Conservation (phyloP, 805 yeast species). For the Yamadazyma scolyti region DNA sequence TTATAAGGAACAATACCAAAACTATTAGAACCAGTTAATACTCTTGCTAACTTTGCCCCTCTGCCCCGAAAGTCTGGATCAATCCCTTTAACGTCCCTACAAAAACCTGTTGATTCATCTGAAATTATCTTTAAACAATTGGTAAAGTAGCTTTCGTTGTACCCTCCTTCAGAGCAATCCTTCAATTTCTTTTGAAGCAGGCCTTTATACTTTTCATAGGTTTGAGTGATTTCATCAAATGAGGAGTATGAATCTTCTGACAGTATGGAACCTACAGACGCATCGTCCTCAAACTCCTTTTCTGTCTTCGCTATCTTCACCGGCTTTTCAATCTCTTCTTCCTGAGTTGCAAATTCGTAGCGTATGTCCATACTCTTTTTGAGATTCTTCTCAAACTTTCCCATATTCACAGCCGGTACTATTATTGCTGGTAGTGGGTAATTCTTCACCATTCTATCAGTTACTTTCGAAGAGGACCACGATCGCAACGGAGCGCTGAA, state of each 20-base stretch:
- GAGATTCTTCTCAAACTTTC: conserved; percentile 44
- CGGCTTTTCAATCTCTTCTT: neutral
- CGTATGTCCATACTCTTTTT: conserved; percentile 25
- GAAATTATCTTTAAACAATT: conserved; percentile 25
- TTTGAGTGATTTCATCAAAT: conserved; percentile 34
- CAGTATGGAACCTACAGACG: conserved; percentile 15
- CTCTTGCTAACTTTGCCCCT: conserved; percentile 40
- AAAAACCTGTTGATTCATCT: conserved; percentile 30
- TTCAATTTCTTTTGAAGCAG: conserved; percentile 16
- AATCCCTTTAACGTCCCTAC: conserved; percentile 30
- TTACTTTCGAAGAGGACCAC: conserved; percentile 59
- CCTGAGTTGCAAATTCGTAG: conserved; percentile 1
- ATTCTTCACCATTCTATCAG: conserved; percentile 62
- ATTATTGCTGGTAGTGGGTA: conserved; percentile 65
- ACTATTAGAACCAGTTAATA: conserved; percentile 38
- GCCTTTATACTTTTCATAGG: conserved; percentile 26
- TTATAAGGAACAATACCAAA: conserved; percentile 39
- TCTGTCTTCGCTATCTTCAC: conserved; percentile 1
- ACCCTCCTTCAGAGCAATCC: conserved; percentile 10
- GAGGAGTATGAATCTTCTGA: conserved; percentile 34
- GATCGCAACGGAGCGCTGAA: conserved; percentile 51
- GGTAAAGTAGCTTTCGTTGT: conserved; percentile 25
- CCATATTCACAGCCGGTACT: conserved; percentile 59
- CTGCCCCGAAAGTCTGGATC: conserved; percentile 38
- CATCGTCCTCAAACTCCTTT: conserved; percentile 1